These are phyloP conservation scores for Trichosporon inkin DNA, from an alignment of 1,284 basidiomycete genomes.

Conservation along the genomic window DNA sequence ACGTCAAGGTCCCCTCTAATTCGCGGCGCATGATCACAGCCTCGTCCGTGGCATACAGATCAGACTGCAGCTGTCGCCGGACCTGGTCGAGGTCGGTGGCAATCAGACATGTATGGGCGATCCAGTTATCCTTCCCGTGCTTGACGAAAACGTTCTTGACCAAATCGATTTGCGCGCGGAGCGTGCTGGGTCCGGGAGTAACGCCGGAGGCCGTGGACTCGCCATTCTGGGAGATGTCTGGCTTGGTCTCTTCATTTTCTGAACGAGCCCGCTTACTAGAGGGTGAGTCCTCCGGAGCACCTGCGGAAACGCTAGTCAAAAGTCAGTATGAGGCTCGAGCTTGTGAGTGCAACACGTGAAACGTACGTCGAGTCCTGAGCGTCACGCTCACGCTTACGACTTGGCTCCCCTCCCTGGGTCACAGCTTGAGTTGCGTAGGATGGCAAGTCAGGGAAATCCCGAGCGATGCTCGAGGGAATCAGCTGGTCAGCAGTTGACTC, in stretches of 20 bases:
- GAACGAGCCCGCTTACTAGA: not conserved
- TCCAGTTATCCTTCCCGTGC: conserved; percentile 43
- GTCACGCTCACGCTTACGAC: conserved; percentile 15
- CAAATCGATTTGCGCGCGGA: conserved; percentile 33
- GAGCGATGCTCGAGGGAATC: conserved; percentile 35
- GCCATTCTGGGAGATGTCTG: not conserved
- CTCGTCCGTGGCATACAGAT: conserved; percentile 43
- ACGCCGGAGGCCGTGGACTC: conserved; percentile 13
- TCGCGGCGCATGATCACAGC: conserved; percentile 35
- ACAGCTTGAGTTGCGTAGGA: conserved; percentile 32
- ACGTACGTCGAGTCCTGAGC: conserved; percentile 1
- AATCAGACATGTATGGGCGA: conserved; percentile 47
- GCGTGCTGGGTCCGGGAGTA: conserved; percentile 34
- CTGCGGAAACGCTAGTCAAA: not conserved
- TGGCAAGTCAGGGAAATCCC: conserved; percentile 38
- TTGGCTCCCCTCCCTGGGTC: not conserved
- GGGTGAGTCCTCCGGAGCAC: conserved; percentile 1
- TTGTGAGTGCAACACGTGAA: not conserved
- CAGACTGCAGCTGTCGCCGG: conserved; percentile 37
- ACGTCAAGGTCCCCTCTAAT: conserved; percentile 29
- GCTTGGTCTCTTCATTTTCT: not conserved
- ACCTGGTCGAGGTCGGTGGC: conserved; percentile 41
- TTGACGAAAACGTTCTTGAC: conserved; percentile 36
- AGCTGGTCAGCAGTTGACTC: conserved; percentile 37
- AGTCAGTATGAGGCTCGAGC: not conserved